phyloP scores from a whole-genome alignment of 805 yeast genomes.

The Isabelozyma pseudorhagii region DNA sequence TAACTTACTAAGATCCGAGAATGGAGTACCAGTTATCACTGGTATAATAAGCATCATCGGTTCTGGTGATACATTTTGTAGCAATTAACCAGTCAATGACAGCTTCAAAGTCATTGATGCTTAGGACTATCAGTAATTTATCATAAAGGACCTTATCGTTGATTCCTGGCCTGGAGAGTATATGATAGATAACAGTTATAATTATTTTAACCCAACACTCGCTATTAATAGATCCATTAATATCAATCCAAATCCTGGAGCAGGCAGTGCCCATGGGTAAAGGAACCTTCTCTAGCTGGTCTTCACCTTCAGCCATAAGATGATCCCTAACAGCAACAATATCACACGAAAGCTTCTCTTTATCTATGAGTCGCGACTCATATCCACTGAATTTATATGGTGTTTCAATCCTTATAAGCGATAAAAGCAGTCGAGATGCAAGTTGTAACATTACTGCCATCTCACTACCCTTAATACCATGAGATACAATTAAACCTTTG shows the following conservation, averaged over 20 bases:
- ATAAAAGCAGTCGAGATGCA: constrained; percentile 39
- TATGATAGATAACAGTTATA: constrained; percentile 37
- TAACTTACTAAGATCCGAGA: constrained; percentile 21
- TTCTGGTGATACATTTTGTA: constrained; percentile 32
- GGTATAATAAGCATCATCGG: constrained; percentile 42
- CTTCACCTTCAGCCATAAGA: constrained; percentile 3
- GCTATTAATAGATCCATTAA: constrained; percentile 56
- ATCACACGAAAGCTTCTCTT: constrained; percentile 63
- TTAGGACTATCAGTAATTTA: constrained; percentile 27
- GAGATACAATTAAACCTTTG: constrained; percentile 55
- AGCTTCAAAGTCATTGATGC: constrained; percentile 21
- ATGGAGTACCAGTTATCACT: constrained; percentile 44
- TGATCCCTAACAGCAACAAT: constrained; percentile 38
- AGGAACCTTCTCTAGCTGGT: constrained; percentile 21
- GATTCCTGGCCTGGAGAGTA: constrained; percentile 38
- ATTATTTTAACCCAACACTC: constrained; percentile 60
- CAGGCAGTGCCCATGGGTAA: constrained; percentile 63
- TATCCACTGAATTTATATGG: constrained; percentile 57
- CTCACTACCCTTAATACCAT: constrained; percentile 57
- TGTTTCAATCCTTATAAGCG: constrained; percentile 54
- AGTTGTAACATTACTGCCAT: constrained; percentile 61
- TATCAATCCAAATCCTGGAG: constrained; percentile 69
- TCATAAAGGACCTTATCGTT: constrained; percentile 16
- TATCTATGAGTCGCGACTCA: constrained; percentile 72
- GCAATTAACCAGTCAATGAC: constrained; percentile 40